Evolutionary conservation across 352 stramenopile genomes (phyloP).

Genomic region (Phytophthora sp.): DNA sequence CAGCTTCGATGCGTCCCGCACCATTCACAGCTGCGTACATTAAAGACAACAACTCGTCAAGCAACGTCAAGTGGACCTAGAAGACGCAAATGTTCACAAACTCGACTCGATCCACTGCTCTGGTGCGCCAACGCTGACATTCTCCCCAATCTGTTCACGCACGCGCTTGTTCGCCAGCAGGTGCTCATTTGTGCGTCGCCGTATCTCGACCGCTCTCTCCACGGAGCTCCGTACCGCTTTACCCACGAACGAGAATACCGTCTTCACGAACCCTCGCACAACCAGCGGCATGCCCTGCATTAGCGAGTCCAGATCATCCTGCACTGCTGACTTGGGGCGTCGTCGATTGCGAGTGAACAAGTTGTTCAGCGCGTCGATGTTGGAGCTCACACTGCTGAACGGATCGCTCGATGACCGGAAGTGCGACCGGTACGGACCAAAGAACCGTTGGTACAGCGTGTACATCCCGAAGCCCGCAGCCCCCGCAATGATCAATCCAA

Average conservation of each 20-base stretch:
- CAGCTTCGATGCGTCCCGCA: constrained; percentile 60
- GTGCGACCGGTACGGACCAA: constrained; percentile 52
- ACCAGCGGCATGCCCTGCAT: constrained; percentile 66
- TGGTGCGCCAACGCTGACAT: constrained; percentile 59
- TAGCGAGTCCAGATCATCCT: constrained; percentile 59
- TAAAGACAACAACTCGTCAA: constrained; percentile 1
- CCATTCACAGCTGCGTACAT: constrained; percentile 63
- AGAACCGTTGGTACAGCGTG: constrained; percentile 68
- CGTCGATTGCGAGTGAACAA: constrained; percentile 49
- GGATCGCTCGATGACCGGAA: constrained; percentile 35
- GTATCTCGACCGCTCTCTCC: constrained; percentile 62
- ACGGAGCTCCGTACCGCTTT: constrained; percentile 70
- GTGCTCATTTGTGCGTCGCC: constrained; percentile 56
- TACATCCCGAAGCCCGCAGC: constrained; percentile 79
- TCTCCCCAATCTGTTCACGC: constrained; percentile 50
- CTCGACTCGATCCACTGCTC: constrained; percentile 80
- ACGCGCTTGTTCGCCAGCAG: constrained; percentile 60
- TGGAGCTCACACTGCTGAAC: constrained; percentile 50
- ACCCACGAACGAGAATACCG: constrained; percentile 69
- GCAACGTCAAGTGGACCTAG: neutral
- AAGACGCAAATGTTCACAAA: constrained; percentile 34
- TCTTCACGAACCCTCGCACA: constrained; percentile 67
- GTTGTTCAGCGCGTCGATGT: constrained; percentile 55
- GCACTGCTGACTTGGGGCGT: constrained; percentile 19
- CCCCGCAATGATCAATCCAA: constrained; percentile 71